Evolutionary conservation across 73 alveolate species (phyloP).

Genomic region (Symbiodinium natans): DNA sequence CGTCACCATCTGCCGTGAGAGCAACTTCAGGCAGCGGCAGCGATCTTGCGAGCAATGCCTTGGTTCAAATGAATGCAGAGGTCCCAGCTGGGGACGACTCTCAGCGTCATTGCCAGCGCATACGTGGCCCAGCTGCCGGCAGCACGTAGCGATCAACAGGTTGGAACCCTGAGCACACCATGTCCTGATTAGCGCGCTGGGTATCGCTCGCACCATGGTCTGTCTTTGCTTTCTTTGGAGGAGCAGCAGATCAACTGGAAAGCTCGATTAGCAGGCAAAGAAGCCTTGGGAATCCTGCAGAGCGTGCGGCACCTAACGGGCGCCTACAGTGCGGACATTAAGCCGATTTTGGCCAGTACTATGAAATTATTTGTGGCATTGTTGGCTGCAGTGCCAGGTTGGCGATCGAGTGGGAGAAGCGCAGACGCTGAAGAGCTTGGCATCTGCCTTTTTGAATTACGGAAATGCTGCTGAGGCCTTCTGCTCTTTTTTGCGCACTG

Average conservation of each 20-base stretch:
- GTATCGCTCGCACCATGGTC: background rate
- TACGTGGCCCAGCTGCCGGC: constrained; percentile 69
- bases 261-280: constrained; percentile 78
- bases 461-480: constrained; percentile 92
- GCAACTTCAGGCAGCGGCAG: constrained; percentile 36
- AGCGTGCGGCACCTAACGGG: constrained; percentile 15
- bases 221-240: background rate
- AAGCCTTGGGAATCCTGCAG: constrained; percentile 57
- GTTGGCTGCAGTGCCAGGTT: background rate
- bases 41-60: background rate
- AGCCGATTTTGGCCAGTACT: background rate
- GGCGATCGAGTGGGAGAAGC: constrained; percentile 89
- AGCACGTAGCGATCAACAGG: constrained; percentile 91
- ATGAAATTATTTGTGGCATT: background rate
- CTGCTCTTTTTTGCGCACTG: no score
- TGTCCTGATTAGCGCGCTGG: background rate
- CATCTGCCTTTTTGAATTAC: constrained; percentile 72
- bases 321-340: background rate
- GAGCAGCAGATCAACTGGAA: constrained; percentile 90
- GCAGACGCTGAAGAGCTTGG: constrained; percentile 56
- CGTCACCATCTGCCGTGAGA: constrained; percentile 46
- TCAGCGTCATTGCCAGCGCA: constrained; percentile 49
- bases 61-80: background rate
- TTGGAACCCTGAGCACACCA: background rate
- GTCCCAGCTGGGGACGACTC: constrained; percentile 59